Percentiles rank a stretch among this genome's conserved stretches.
Conservation (phyloP, 371 early-diverging fungal genomes). For the Apophysomyces sp. region DNA sequence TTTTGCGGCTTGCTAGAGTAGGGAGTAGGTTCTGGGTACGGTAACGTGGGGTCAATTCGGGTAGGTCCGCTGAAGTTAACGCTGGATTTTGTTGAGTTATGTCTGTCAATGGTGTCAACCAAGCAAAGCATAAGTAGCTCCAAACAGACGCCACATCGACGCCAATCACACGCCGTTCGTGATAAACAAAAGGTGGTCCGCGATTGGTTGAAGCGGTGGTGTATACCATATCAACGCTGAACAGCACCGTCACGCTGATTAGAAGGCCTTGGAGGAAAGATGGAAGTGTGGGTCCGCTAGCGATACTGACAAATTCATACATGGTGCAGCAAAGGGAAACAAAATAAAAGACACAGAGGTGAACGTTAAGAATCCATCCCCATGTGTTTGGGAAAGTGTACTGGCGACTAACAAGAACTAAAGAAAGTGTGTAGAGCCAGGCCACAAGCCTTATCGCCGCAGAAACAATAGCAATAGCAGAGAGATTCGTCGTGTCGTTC, state of each 20-base stretch:
- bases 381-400: slow-evolving; percentile 16
- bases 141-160: slow-evolving; percentile 27
- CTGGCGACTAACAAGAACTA: slow-evolving; percentile 14
- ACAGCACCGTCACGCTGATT: background rate
- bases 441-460: slow-evolving; percentile 9
- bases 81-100: background rate
- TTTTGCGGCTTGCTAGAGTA: slow-evolving; percentile 9
- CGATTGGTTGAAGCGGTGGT: slow-evolving; percentile 13
- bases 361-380: slow-evolving; percentile 33
- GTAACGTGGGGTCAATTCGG: slow-evolving; percentile 9
- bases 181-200: slow-evolving; percentile 21
- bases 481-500: background rate
- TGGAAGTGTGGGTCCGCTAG: background rate
- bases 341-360: slow-evolving; percentile 22
- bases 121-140: slow-evolving; percentile 22
- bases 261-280: slow-evolving; percentile 1
- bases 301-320: slow-evolving; percentile 6
- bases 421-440: slow-evolving; percentile 17
- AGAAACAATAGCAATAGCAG: slow-evolving; percentile 5
- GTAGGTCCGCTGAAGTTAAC: slow-evolving; percentile 11
- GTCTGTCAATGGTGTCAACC: slow-evolving; percentile 15
- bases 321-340: slow-evolving; percentile 8
- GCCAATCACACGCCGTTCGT: slow-evolving; percentile 14
- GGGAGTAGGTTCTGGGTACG: slow-evolving; percentile 21
- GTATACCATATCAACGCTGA: slow-evolving; percentile 11